Evolutionary conservation across 116 monocot species (phyloP).

Genomic region (Posidonia oceanica): DNA sequence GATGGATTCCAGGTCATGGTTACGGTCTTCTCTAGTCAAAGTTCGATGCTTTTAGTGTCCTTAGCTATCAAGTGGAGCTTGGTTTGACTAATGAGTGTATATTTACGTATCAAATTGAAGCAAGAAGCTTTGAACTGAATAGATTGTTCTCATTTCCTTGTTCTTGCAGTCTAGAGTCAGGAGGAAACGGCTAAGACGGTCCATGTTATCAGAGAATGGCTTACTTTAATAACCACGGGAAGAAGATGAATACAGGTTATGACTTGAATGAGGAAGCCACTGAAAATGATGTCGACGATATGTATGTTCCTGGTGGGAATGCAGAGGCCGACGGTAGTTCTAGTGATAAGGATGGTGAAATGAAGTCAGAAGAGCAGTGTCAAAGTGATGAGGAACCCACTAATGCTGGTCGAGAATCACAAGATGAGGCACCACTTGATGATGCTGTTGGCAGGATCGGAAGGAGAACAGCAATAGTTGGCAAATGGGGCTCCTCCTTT

Average conservation of each 20-base stretch:
- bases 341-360: constrained; percentile 33
- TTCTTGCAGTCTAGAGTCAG: neutral
- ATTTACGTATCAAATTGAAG: neutral
- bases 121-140: neutral
- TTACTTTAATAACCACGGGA: constrained; percentile 48
- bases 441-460: constrained; percentile 28
- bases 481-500: constrained; percentile 80
- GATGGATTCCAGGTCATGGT: neutral
- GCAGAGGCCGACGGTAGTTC: constrained; percentile 33
- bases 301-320: constrained; percentile 15
- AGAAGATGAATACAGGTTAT: constrained; percentile 40
- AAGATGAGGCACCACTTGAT: constrained; percentile 25
- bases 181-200: neutral
- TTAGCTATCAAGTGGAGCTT: too few relatives aligned
- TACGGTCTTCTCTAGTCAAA: neutral
- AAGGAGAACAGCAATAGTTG: constrained; percentile 35
- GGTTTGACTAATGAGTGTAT: too few relatives aligned
- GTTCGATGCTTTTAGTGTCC: too few relatives aligned
- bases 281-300: constrained; percentile 21
- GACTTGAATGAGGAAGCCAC: constrained; percentile 72
- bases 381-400: constrained; percentile 38
- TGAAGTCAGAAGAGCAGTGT: constrained; percentile 38
- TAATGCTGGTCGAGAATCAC: constrained; percentile 20
- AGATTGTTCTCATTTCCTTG: neutral
- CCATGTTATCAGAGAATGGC: constrained; percentile 33